Evolutionary conservation across 345 rosid genomes (phyloP).

Genomic region (Bruguiera gymnorhiza): DNA sequence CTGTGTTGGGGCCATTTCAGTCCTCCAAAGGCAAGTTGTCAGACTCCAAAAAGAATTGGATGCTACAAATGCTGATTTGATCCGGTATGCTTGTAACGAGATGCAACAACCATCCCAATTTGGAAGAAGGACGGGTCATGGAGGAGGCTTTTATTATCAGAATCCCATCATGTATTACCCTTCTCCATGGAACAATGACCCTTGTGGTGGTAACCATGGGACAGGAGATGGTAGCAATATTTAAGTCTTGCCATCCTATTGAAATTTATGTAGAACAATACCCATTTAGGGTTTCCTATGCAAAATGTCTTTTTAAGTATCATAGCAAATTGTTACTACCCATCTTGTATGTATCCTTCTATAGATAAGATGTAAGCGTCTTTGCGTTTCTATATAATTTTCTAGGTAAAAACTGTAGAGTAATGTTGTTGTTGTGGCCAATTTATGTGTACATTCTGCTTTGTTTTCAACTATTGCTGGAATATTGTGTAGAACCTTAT

Average conservation of each 20-base stretch:
- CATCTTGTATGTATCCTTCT: conserved; percentile 6
- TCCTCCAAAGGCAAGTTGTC: conserved; percentile 31
- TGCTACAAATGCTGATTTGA: conserved; percentile 29
- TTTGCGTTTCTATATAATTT: not conserved
- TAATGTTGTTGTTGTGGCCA: not conserved
- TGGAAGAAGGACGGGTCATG: conserved; percentile 14
- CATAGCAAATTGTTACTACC: not conserved
- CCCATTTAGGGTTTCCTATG: conserved; percentile 30
- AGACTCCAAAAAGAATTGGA: conserved; percentile 32
- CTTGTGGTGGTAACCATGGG: conserved; percentile 5
- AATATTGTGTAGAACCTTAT: not conserved
- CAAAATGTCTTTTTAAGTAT: not conserved
- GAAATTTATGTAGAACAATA: not conserved
- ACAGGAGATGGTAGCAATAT: conserved; percentile 11
- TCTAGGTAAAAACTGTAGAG: not conserved
- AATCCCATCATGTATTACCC: conserved; percentile 11
- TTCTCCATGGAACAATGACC: conserved; percentile 16
- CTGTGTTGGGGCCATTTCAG: conserved; percentile 34
- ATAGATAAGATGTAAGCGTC: not conserved
- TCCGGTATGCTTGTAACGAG: conserved; percentile 26
- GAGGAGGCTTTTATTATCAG: conserved; percentile 8
- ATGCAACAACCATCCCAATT: conserved; percentile 6
- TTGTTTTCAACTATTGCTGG: not conserved
- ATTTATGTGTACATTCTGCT: not conserved
- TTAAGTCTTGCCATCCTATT: not conserved